These are phyloP conservation scores for Verruconis gallopava DNA, from an alignment of 2,329 filamentous ascomycete genomes.

Conservation along the genomic window DNA sequence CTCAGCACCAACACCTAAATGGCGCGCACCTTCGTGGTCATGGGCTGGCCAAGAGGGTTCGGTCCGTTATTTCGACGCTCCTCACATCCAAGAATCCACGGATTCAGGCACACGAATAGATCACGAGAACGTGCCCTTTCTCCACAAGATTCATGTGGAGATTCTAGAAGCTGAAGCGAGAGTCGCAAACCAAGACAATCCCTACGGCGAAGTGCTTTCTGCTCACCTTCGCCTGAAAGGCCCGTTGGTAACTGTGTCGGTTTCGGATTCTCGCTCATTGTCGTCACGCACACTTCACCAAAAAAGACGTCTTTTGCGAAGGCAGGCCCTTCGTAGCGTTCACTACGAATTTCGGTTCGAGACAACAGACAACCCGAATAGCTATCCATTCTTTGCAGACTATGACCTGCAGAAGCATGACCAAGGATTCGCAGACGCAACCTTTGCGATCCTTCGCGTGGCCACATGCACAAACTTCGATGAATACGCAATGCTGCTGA, in stretches of 20 bases:
- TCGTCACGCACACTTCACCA: background rate
- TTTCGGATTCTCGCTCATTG: constrained; percentile 1
- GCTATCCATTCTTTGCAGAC: constrained; percentile 6
- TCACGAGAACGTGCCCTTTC: background rate
- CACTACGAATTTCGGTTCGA: constrained; percentile 5
- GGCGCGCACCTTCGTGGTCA: constrained; percentile 10
- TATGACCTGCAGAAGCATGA: constrained; percentile 3
- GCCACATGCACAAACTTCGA: background rate
- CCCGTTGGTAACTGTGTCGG: background rate
- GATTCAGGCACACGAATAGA: no score
- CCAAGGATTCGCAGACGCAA: background rate
- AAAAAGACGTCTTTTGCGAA: background rate
- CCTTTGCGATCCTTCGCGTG: background rate
- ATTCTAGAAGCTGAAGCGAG: background rate
- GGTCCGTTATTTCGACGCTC: constrained; percentile 7
- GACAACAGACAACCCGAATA: background rate
- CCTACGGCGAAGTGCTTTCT: constrained; percentile 2
- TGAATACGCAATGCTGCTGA: constrained; percentile 7
- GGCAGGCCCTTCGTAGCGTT: background rate
- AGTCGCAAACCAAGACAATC: background rate
- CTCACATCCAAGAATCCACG: constrained; percentile 2
- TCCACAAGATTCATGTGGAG: background rate
- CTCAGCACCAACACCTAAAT: background rate
- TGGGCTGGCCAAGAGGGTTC: constrained; percentile 8
- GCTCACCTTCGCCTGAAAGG: constrained; percentile 6